These are phyloP conservation scores for Camellia sinensis DNA, from an alignment of 148 eudicot genomes.

Conservation along the genomic window DNA sequence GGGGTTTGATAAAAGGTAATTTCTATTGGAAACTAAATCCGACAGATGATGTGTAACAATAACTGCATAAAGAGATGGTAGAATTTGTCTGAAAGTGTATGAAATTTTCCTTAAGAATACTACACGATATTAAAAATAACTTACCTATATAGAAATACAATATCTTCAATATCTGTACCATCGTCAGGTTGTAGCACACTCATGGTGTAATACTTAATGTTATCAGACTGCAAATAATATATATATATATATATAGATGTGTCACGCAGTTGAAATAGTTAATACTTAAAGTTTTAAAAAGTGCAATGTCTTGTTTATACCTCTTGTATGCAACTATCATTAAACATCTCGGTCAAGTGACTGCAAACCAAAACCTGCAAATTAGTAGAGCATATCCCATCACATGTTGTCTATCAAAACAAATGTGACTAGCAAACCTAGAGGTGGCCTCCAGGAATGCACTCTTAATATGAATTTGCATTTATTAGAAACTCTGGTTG, in stretches of 20 bases:
- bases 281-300: not conserved
- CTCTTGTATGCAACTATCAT: slow-evolving; percentile 60
- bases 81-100: not conserved
- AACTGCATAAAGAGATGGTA: not conserved
- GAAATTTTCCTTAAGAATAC: not conserved
- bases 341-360: slow-evolving; percentile 88
- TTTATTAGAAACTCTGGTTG: not conserved
- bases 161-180: slow-evolving; percentile 63
- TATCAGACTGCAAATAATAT: slow-evolving; percentile 56
- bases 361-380: slow-evolving; percentile 89
- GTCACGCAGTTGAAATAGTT: not conserved
- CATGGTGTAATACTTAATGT: slow-evolving; percentile 88
- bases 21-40: not conserved
- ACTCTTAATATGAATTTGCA: not conserved
- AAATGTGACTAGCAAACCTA: not conserved
- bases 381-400: not conserved
- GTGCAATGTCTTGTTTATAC: slow-evolving; percentile 35
- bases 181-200: slow-evolving; percentile 79
- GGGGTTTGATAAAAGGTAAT: not conserved
- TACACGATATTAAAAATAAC: not conserved
- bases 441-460: not conserved
- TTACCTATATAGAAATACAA: slow-evolving; percentile 91
- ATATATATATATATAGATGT: not conserved
- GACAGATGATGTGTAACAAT: not conserved
- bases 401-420: slow-evolving; percentile 5